These are phyloP conservation scores for Aspergillus pseudoviridinutans DNA, from an alignment of 2,329 filamentous ascomycete species.

Conservation along the genomic window DNA sequence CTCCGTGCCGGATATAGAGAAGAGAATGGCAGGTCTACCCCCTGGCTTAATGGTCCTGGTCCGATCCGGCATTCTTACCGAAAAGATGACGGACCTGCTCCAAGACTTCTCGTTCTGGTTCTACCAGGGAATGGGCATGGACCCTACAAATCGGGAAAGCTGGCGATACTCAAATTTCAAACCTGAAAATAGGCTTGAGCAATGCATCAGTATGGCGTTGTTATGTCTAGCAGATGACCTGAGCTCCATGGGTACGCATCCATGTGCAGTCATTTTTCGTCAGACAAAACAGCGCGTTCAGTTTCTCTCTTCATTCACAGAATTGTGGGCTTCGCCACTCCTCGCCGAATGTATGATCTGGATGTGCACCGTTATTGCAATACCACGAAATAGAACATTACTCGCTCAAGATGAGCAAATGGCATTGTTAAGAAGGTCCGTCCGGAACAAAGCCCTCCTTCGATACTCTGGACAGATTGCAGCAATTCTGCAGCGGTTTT, in stretches of 20 bases:
- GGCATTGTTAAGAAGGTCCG: background rate
- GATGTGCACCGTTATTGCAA: background rate
- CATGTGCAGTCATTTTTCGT: background rate
- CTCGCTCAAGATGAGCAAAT: background rate
- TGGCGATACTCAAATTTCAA: background rate
- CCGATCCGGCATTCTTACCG: background rate
- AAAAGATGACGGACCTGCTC: background rate
- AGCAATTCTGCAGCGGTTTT: background rate
- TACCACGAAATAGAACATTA: background rate
- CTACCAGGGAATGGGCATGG: background rate
- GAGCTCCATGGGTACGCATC: background rate
- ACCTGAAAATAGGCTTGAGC: background rate
- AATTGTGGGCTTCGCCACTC: background rate
- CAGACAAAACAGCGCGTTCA: background rate
- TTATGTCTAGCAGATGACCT: background rate
- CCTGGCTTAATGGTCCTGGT: background rate
- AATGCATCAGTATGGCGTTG: background rate
- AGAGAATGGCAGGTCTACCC: background rate
- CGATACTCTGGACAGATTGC: background rate
- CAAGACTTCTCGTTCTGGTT: background rate
- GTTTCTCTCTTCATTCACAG: background rate
- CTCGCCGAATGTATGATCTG: background rate
- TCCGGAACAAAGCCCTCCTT: background rate
- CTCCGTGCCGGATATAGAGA: background rate
- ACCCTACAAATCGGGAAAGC: background rate